These are phyloP conservation scores for Mycena polygramma DNA, from an alignment of 768 basidiomycete genomes.

Conservation along the genomic window DNA sequence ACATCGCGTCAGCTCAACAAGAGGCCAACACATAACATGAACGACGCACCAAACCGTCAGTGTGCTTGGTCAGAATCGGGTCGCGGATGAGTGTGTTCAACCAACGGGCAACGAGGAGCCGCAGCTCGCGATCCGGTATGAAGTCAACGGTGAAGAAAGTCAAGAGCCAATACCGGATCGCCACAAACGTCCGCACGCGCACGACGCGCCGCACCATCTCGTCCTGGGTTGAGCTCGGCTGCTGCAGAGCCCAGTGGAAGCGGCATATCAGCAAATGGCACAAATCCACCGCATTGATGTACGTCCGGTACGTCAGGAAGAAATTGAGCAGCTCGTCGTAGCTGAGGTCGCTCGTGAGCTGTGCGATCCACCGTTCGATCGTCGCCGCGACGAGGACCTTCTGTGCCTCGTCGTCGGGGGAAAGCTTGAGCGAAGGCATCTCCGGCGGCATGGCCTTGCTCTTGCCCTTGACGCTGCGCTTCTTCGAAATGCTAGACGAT, in stretches of 20 bases:
- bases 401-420: conserved; percentile 47
- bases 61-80: conserved; percentile 74
- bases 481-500: conserved; percentile 53
- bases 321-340: conserved; percentile 91
- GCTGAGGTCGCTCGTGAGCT: conserved; percentile 87
- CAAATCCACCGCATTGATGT: conserved; percentile 83
- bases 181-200: conserved; percentile 90
- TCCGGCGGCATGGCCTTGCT: conserved; percentile 48
- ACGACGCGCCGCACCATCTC: conserved; percentile 83
- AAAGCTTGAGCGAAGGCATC: conserved; percentile 38
- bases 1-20: conserved; percentile 26
- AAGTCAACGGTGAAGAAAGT: conserved; percentile 94
- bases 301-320: conserved; percentile 93
- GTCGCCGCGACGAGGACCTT: conserved; percentile 87
- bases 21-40: neutral
- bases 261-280: conserved; percentile 86
- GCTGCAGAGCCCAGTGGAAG: conserved; percentile 89
- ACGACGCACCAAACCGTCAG: conserved; percentile 77
- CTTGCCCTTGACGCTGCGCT: conserved; percentile 50
- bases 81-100: conserved; percentile 82
- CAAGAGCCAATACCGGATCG: conserved; percentile 90
- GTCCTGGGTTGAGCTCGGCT: conserved; percentile 65
- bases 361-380: conserved; percentile 94
- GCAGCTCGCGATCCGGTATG: conserved; percentile 81
- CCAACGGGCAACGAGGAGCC: conserved; percentile 82